A percentile compares a stretch with the other conserved stretches of the same genome.
Evolutionary conservation across 371 early-diverging fungal species (phyloP).

Genomic region (Basidiobolus meristosporus): DNA sequence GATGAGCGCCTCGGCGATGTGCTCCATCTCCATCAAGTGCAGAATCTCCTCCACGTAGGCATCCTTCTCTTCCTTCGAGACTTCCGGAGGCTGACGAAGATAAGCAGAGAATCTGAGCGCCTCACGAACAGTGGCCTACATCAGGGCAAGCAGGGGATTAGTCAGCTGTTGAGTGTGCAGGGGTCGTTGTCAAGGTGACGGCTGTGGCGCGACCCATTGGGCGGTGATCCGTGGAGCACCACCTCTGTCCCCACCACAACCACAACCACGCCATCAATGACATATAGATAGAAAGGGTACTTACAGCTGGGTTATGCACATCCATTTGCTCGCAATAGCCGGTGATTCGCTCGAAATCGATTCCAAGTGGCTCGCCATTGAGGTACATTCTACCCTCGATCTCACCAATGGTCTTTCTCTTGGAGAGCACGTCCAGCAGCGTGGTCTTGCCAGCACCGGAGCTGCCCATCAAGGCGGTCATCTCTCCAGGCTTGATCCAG

Average conservation of each 20-base stretch:
- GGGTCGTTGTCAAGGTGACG: too few relatives aligned
- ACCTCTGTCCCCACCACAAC: too few relatives aligned
- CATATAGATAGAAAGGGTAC: too few relatives aligned
- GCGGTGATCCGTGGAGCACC: too few relatives aligned
- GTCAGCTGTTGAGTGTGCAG: too few relatives aligned
- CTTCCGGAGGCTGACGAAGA: conserved; percentile 39
- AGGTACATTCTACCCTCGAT: conserved; percentile 42
- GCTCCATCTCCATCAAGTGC: conserved; percentile 35
- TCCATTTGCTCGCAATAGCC: conserved; percentile 79
- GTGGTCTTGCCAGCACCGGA: conserved; percentile 83
- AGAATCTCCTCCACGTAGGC: conserved; percentile 50
- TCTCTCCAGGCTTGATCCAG: conserved; percentile 31
- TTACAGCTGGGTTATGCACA: conserved; percentile 35
- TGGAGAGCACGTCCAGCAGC: conserved; percentile 57
- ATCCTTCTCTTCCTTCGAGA: conserved; percentile 36
- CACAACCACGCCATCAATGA: too few relatives aligned
- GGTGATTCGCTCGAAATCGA: conserved; percentile 46
- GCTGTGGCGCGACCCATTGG: too few relatives aligned
- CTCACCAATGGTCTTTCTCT: conserved; percentile 54
- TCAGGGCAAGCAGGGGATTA: too few relatives aligned
- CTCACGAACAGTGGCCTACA: conserved; percentile 35
- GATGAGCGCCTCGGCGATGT: conserved; percentile 33
- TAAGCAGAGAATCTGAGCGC: conserved; percentile 47
- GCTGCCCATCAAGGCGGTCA: conserved; percentile 73
- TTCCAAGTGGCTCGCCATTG: conserved; percentile 14